Base-by-base conservation (phyloP, 352 stramenopile species). In the Thraustochytrium sp. region DNA sequence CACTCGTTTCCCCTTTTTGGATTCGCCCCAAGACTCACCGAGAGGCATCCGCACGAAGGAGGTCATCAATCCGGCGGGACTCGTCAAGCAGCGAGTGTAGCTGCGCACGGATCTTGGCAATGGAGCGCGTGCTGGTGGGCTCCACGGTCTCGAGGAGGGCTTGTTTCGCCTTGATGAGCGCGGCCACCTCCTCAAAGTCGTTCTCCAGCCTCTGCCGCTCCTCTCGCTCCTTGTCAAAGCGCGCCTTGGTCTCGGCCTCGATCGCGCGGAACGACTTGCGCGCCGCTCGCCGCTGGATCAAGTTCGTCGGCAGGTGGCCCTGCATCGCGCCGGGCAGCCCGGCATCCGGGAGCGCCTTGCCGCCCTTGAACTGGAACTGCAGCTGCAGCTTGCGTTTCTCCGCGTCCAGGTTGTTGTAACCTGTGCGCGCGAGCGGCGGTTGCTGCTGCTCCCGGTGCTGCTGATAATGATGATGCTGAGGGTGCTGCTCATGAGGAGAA, bases 281-380 rank as follows among this genome's bases (percentile, higher is more conserved):
- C 18, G 59, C 26, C 16, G 59, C 59, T n/a, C 36, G 34, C 8
- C 26, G 8, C 40, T 72, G 59, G 11, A 77, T 13, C n/a, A 77
- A n/a, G 46, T 77, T 55, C 37, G 37, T 62, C 9, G 65, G 65
- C 11, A 77, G 18, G 26, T 72, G 42, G 16, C 65, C 65, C 23
- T 77, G 29, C 65, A 72, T 77, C 34, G 38, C 1, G 13, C 42
- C 65, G 0, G 65, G 65, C 13, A 77, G 65, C 23, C 65, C 65
- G 40, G 61, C 77, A n/a, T 85, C 40, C 16, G 77, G 77, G 26
- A 85, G 73, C 49, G 73, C 73, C n/a, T 84, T 85, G 16, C 77
- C 77, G 9, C 77, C 77, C 38, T 85, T 85, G 38, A 85, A 85
- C 40, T 85, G 77, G 36, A 83, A 83, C 34, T 61, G 51, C 23